A percentile compares a stretch with the other conserved stretches of the same genome.
Evolutionary conservation across 2,329 filamentous ascomycete species (phyloP).

Genomic region (Purpureocillium lavendulum): DNA sequence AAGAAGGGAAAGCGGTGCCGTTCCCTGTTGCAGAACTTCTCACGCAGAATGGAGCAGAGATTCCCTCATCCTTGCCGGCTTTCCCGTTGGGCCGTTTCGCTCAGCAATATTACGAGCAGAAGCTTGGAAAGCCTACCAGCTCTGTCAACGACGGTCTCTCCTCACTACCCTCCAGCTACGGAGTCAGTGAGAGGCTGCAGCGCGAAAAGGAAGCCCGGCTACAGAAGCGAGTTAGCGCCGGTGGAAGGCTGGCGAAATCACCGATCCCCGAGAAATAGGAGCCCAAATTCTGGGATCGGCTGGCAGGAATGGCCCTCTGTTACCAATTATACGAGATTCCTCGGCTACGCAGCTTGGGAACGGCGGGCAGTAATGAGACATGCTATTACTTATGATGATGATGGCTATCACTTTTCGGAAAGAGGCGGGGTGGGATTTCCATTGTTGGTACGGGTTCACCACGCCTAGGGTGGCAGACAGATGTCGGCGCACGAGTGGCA

Average conservation of each 20-base stretch:
- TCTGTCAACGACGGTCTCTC: constrained; percentile 50
- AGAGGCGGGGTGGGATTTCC: constrained; percentile 2
- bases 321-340: constrained; percentile 23
- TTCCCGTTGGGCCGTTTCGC: constrained; percentile 79
- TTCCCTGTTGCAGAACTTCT: constrained; percentile 90
- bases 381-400: constrained; percentile 7
- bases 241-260: constrained; percentile 60
- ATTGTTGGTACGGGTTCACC: background rate
- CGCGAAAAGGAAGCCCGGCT: constrained; percentile 60
- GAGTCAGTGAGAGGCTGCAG: constrained; percentile 39
- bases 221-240: constrained; percentile 73
- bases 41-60: constrained; percentile 86
- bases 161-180: constrained; percentile 44
- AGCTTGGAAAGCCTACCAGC: constrained; percentile 38
- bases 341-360: constrained; percentile 14
- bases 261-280: constrained; percentile 55
- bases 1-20: constrained; percentile 48
- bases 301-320: constrained; percentile 28
- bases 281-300: constrained; percentile 29
- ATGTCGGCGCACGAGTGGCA: too few species aligned
- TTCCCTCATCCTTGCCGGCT: constrained; percentile 65
- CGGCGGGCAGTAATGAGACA: constrained; percentile 6
- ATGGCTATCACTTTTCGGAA: constrained; percentile 1
- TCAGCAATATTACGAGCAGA: constrained; percentile 78
- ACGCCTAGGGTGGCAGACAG: too few species aligned